A percentile compares a stretch with the other conserved stretches of the same genome.
Conservation (phyloP, 768 basidiomycete genomes). For the Phanerochaete sordida region DNA sequence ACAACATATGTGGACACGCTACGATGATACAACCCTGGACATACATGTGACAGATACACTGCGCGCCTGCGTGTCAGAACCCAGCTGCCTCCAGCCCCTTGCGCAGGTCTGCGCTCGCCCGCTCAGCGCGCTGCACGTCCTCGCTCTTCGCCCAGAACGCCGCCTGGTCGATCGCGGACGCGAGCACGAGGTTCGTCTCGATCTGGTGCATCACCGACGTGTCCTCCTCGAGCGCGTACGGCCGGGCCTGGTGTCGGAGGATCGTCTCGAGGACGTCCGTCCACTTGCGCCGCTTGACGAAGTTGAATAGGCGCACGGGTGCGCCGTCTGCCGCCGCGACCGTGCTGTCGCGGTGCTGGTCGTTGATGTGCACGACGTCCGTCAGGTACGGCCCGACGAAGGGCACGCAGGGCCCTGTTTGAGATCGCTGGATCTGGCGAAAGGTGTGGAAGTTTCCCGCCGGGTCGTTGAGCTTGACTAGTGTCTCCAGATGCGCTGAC, state of each 20-base stretch:
- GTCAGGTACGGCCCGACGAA: constrained; percentile 62
- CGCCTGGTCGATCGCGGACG: constrained; percentile 39
- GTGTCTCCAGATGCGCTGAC: constrained; percentile 45
- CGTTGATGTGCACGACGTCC: constrained; percentile 53
- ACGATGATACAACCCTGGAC: not conserved
- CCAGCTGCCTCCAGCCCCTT: constrained; percentile 68
- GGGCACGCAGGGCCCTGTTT: constrained; percentile 58
- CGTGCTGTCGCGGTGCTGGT: constrained; percentile 36
- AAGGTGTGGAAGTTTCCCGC: constrained; percentile 55
- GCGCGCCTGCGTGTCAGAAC: constrained; percentile 37
- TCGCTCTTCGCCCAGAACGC: constrained; percentile 59
- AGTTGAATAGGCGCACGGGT: constrained; percentile 34
- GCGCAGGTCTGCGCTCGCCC: constrained; percentile 60
- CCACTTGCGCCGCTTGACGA: constrained; percentile 54
- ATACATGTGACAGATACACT: not conserved
- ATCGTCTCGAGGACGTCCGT: constrained; percentile 51
- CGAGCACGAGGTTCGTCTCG: constrained; percentile 38
- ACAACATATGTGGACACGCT: not conserved
- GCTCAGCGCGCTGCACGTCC: constrained; percentile 56
- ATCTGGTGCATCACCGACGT: constrained; percentile 47
- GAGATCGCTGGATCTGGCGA: constrained; percentile 39
- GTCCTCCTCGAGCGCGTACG: constrained; percentile 46
- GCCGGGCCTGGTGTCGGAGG: constrained; percentile 51
- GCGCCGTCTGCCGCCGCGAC: constrained; percentile 14
- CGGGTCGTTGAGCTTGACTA: constrained; percentile 57